Percentiles rank a stretch among this genome's conserved stretches.
Conservation (phyloP, 176 grass and related monocot genomes). For the Avena atlantica region DNA sequence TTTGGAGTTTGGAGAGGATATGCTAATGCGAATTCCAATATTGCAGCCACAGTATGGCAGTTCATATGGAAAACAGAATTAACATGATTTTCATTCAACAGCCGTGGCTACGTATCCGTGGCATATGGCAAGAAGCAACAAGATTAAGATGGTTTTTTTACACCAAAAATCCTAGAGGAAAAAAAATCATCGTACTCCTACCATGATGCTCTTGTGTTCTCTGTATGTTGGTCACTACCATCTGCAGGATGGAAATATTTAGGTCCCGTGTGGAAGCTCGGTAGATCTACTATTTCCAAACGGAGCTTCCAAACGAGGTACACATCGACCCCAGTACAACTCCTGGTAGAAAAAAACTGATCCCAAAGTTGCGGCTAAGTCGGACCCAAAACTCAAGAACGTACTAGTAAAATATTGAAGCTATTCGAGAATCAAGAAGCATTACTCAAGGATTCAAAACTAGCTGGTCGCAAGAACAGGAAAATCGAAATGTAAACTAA, state of each 20-base stretch:
- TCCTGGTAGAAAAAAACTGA: no score
- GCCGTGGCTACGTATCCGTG: not conserved
- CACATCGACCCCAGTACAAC: no score
- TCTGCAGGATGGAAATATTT: not conserved
- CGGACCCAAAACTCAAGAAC: not conserved
- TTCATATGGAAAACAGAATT: not conserved
- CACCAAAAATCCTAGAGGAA: no score
- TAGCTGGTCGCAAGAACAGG: not conserved
- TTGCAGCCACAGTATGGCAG: not conserved
- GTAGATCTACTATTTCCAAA: no score
- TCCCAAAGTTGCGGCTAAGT: not conserved
- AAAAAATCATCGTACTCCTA: no score
- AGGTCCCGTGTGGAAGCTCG: not conserved
- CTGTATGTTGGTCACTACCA: no score
- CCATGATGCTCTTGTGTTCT: no score
- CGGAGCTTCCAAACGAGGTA: no score
- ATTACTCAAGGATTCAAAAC: not conserved
- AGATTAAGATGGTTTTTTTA: no score
- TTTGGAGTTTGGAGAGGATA: not conserved
- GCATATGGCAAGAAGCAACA: not conserved
- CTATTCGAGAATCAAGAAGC: not conserved
- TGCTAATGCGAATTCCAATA: not conserved
- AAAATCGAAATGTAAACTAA: not conserved
- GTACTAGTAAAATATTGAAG: not conserved
- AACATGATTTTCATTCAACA: not conserved